Percentiles rank a stretch among this genome's conserved stretches.
These are phyloP conservation scores for Verticillium nubilum DNA, from an alignment of 2,329 filamentous ascomycete species.

Conservation along the genomic window DNA sequence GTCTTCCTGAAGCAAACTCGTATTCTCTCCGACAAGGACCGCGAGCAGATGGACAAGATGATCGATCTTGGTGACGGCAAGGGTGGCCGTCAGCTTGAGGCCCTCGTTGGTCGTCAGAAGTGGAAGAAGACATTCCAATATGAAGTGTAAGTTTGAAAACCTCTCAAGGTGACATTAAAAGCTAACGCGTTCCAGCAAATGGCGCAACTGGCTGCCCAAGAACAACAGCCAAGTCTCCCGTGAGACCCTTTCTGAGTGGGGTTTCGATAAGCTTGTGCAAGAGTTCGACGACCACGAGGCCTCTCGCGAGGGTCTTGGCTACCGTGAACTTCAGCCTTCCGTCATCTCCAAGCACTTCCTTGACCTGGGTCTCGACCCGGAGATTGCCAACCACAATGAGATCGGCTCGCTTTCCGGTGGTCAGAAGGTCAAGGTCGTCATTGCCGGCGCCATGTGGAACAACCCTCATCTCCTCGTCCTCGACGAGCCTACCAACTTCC, in stretches of 20 bases:
- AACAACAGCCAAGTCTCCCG: constrained; percentile 89
- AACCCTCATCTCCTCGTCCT: constrained; percentile 96
- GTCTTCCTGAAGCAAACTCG: constrained; percentile 97
- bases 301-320: constrained; percentile 95
- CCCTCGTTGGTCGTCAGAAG: constrained; percentile 93
- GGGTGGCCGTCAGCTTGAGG: constrained; percentile 71
- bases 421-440: constrained; percentile 98
- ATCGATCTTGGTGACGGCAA: constrained; percentile 82
- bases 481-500: constrained; percentile 98
- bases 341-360: constrained; percentile 98
- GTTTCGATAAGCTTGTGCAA: constrained; percentile 90
- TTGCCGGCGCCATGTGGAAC: constrained; percentile 97
- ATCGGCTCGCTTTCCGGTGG: constrained; percentile 94
- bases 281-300: constrained; percentile 99
- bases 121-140: constrained; percentile 99
- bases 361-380: constrained; percentile 89
- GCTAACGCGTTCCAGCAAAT: constrained; percentile 60
- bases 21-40: constrained; percentile 77
- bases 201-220: constrained; percentile 83
- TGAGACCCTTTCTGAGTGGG: constrained; percentile 79
- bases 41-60: constrained; percentile 84
- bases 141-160: constrained; percentile 61
- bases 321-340: constrained; percentile 86
- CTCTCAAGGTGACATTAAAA: constrained; percentile 18
- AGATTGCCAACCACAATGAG: constrained; percentile 98